Base-by-base conservation (phyloP, 192 early-diverging fungal genomes). In the Umbelopsis sp. region DNA sequence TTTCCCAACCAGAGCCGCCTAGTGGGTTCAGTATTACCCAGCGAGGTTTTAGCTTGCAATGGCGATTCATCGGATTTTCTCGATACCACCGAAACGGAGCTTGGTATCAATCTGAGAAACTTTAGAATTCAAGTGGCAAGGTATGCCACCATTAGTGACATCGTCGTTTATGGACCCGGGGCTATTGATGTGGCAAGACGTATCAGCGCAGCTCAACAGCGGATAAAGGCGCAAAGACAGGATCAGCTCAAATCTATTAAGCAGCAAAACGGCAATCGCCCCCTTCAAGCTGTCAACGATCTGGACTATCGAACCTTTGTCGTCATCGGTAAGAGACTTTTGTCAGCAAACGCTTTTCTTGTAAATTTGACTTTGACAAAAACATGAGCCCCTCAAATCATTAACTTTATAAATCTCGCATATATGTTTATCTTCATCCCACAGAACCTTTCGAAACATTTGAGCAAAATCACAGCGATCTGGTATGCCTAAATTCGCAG, bases 31-130 rank as follows among this genome's bases (percentile, higher is more conserved):
- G 80, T 88, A 23, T 72, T 76, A 16, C 78, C 82, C 21, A 70
- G 30, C 18, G 83, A 88, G n/a, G 79, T 88, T 20, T 67, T 87
- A 20, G 46, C 68, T 47, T 2, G 44, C 15, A n/a, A 49, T 11
- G 58, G 61, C 10, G 66, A 70, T 11, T 30, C 21, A 15, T 27
- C 35, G n/a, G 69, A 27, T 46, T 71, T 50, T 21, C 22, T 53
- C n/a, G 46, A 74, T 52, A 45, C 49, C 11, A 61, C 55, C 21
- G 69, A 49, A 35, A 21, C 55, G 7, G 64, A 66, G 49, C 58
- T 51, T 3, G 85, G 82, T 21, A 82, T 86, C 73, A 82, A 86
- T 58, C 73, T 86, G 64, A 74, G 85, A 27, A 86, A 86, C 73
- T 86, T 86, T 67, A 83, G 78, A 52, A 82, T 84, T 46, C 85